Evolutionary conservation across 495 filamentous ascomycete species (phyloP).

Genomic region (Entonaema liquescens): DNA sequence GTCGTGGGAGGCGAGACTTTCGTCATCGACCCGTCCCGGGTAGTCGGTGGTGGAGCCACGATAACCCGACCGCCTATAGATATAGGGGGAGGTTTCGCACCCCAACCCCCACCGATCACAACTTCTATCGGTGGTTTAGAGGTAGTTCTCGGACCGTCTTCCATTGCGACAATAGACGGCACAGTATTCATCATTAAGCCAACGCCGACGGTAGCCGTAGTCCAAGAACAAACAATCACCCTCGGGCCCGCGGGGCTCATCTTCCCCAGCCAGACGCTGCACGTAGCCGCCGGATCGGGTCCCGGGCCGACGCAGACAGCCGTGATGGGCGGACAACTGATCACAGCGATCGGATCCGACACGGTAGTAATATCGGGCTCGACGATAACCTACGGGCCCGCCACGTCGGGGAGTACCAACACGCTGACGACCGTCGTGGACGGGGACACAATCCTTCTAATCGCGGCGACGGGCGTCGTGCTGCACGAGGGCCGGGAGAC

Average conservation of each 20-base stretch:
- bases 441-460: slow-evolving; percentile 54
- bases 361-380: slow-evolving; percentile 54
- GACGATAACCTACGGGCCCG: slow-evolving; percentile 53
- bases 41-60: slow-evolving; percentile 53
- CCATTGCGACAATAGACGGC: slow-evolving; percentile 56
- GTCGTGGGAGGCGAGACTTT: slow-evolving; percentile 55
- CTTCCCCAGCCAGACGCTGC: slow-evolving; percentile 49
- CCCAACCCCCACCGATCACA: slow-evolving; percentile 46
- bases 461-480: slow-evolving; percentile 57
- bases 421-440: slow-evolving; percentile 51
- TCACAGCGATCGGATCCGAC: slow-evolving; percentile 57
- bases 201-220: slow-evolving; percentile 45
- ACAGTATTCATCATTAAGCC: slow-evolving; percentile 54
- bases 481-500: slow-evolving; percentile 48
- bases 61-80: slow-evolving; percentile 46
- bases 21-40: slow-evolving; percentile 51
- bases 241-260: slow-evolving; percentile 56
- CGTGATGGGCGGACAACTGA: slow-evolving; percentile 55
- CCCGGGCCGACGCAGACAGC: slow-evolving; percentile 52
- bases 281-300: slow-evolving; percentile 28
- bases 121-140: slow-evolving; percentile 51
- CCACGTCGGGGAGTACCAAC: slow-evolving; percentile 24
- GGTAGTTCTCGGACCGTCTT: slow-evolving; percentile 53
- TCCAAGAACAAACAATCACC: slow-evolving; percentile 57
- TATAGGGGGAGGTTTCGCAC: slow-evolving; percentile 27